A percentile compares a stretch with the other conserved stretches of the same genome.
Evolutionary conservation across 2,329 filamentous ascomycete species (phyloP).

Genomic region (Zymoseptoria crescenta): DNA sequence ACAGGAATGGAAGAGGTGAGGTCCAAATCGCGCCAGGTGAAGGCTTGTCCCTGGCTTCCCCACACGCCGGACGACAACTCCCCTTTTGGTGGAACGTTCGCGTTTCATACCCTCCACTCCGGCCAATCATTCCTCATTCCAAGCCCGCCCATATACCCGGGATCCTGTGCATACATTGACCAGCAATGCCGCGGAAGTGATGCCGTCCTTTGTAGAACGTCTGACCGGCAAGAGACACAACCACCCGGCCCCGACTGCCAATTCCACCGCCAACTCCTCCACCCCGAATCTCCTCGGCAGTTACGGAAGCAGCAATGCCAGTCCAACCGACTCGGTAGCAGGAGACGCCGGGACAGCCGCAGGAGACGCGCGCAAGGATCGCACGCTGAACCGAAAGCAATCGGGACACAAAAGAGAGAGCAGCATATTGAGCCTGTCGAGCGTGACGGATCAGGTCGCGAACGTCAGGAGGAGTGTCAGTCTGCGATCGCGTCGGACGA

Average conservation of each 20-base stretch:
- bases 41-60: background rate
- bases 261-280: background rate
- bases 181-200: background rate
- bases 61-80: background rate
- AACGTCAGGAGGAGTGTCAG: constrained; percentile 34
- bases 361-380: background rate
- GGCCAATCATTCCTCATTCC: background rate
- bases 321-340: background rate
- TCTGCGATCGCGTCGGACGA: constrained; percentile 31
- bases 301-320: background rate
- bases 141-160: background rate
- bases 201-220: background rate
- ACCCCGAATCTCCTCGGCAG: background rate
- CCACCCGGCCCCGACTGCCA: background rate
- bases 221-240: background rate
- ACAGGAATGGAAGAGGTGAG: background rate
- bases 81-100: background rate
- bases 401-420: constrained; percentile 19
- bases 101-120: background rate
- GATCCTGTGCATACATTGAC: background rate
- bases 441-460: constrained; percentile 31
- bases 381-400: background rate
- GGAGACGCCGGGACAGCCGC: background rate
- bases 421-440: constrained; percentile 22
- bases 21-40: background rate